phyloP scores from a whole-genome alignment of 1,139 yeast species.

The Magnusiomyces sp. region DNA sequence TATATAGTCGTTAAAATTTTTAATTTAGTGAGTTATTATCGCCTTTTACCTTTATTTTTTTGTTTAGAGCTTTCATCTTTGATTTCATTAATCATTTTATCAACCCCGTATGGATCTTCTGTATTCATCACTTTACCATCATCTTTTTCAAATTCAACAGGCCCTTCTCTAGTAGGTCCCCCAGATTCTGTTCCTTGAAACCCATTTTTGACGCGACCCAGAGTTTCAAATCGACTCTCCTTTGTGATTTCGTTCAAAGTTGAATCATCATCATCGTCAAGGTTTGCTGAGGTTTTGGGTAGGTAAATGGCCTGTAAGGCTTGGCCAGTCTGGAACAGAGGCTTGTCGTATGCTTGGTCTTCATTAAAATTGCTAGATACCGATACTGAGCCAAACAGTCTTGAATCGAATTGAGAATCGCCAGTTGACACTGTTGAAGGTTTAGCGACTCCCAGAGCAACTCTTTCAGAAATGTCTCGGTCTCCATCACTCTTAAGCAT shows the following conservation, averaged over 20 bases:
- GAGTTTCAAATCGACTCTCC: conserved; percentile 33
- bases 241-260: conserved; percentile 28
- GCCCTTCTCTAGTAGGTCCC: conserved; percentile 33
- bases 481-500: conserved; percentile 38
- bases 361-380: conserved; percentile 30
- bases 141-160: conserved; percentile 47
- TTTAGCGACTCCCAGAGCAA: conserved; percentile 44
- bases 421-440: conserved; percentile 28
- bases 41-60: not conserved
- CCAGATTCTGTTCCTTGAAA: conserved; percentile 19
- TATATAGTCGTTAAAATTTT: not conserved
- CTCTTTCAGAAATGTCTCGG: conserved; percentile 48
- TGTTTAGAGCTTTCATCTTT: conserved; percentile 11
- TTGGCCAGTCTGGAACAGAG: conserved; percentile 46
- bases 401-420: conserved; percentile 47
- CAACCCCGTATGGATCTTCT: conserved; percentile 19
- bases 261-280: conserved; percentile 24
- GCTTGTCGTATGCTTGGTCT: conserved; percentile 48
- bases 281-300: conserved; percentile 23
- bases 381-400: conserved; percentile 43
- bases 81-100: conserved; percentile 23
- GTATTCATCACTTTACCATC: conserved; percentile 11
- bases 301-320: conserved; percentile 42
- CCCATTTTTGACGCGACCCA: conserved; percentile 25
- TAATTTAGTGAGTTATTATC: not conserved